Percentiles rank a stretch among this genome's conserved stretches.
Evolutionary conservation across 192 early-diverging fungal species (phyloP).

Genomic region (Rhizoclosmatium sp.): DNA sequence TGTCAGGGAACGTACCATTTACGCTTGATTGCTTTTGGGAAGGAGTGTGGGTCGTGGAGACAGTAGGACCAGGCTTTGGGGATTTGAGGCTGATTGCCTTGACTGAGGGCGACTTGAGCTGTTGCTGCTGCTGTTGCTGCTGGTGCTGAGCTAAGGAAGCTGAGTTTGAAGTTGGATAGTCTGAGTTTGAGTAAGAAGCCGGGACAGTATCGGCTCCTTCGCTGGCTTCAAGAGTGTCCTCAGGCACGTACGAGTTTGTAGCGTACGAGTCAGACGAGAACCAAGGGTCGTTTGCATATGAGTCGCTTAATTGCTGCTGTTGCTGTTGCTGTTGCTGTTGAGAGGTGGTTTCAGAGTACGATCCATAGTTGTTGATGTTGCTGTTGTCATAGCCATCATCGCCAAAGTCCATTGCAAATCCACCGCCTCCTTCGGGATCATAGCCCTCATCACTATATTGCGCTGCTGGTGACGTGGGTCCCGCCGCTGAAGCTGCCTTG

Average conservation of each 20-base stretch:
- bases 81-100: background rate
- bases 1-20: background rate
- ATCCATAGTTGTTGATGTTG: background rate
- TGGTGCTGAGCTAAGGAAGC: background rate
- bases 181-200: background rate
- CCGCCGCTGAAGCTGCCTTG: no score
- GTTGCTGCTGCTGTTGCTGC: background rate
- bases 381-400: background rate
- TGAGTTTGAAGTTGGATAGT: background rate
- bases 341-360: background rate
- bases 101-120: background rate
- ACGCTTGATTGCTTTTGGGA: background rate
- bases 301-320: background rate
- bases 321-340: no score
- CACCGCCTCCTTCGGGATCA: slow-evolving; percentile 19
- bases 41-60: background rate
- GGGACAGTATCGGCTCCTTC: background rate
- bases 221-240: background rate
- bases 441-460: background rate
- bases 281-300: slow-evolving; percentile 2
- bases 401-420: slow-evolving; percentile 32
- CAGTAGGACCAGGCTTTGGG: background rate
- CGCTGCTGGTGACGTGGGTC: no score
- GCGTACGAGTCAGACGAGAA: slow-evolving; percentile 12
- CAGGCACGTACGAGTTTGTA: slow-evolving; percentile 6